Base-by-base conservation (phyloP, 495 filamentous ascomycete species). In the Aspergillus campestris region DNA sequence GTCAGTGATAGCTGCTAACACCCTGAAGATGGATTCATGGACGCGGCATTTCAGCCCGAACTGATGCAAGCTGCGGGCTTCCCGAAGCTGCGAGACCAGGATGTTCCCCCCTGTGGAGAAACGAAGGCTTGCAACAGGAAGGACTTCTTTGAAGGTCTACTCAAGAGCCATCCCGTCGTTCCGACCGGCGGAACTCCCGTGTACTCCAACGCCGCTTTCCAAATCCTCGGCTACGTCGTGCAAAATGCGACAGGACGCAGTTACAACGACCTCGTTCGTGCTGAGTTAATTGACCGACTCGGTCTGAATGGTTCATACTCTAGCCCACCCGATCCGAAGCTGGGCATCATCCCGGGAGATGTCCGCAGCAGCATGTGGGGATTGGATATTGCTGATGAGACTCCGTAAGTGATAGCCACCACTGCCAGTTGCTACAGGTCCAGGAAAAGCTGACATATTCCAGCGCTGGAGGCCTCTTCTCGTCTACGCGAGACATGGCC, bases 171-270 rank as follows among this genome's bases (percentile, higher is more conserved):
- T 32, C 78, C 79, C 0, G 61, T 77, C 7, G 72, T 73, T 44
- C 52, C 67, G 3, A 68, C 72, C 4, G 72, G 65, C 4, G 57
- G 66, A 11, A 75, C 71, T 0, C 72, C 79, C 0, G 66, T 71
- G 5, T 84, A 83, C 53, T 81, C 79, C 5, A 83, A 83, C 52
- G 70, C 72, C 3, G 78, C 68, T 3, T 82, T 69, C 49, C 69
- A 73, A 47, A 65, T 83, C 42, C 60, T 82, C 6, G 71, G 64
- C 0, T 80, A 81, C 49, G 77, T 69, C 1, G 57, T 82, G 47
- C 75, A 82, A 33, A 34, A 47, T 10, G 47, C 62, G 1, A 50
- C 53, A 1, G 38, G 44, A 43, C 1, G 38, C 31, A 10, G 28
- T 2, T 61, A 36, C 14, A 31, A 50, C 14, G 29, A 45, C 0